phyloP scores from a whole-genome alignment of 2,329 filamentous ascomycete genomes.

The Eurotiales sp. region DNA sequence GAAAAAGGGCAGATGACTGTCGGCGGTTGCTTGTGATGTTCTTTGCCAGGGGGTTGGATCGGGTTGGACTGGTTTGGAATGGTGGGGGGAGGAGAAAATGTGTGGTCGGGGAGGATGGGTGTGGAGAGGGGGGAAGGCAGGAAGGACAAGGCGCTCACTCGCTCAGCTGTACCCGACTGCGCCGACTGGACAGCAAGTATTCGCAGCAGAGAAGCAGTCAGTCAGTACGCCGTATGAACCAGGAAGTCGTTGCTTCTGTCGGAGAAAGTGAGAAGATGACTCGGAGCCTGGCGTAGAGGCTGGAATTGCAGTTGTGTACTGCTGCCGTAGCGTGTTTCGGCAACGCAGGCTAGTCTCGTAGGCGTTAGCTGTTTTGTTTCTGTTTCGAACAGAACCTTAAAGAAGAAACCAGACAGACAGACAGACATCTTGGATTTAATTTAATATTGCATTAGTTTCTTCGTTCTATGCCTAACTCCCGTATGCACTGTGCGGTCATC shows the following conservation, averaged over 20 bases:
- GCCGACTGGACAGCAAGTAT: background rate
- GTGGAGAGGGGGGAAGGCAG: constrained; percentile 5
- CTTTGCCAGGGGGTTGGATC: no score
- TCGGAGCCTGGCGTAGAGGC: no score
- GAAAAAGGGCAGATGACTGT: constrained; percentile 1
- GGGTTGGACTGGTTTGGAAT: constrained; percentile 2
- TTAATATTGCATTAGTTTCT: no score
- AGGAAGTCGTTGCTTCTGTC: background rate
- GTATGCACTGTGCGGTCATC: no score
- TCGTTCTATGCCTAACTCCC: no score
- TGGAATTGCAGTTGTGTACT: constrained; percentile 5
- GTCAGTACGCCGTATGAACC: background rate
- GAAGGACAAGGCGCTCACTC: background rate
- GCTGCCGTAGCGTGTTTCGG: constrained; percentile 10
- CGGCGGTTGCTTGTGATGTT: background rate
- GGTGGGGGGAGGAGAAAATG: background rate
- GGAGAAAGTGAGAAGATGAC: background rate
- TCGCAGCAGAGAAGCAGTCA: background rate
- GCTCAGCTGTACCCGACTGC: no score
- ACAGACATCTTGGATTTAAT: no score
- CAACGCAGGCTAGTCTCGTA: background rate
- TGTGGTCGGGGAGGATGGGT: background rate
- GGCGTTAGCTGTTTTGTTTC: background rate
- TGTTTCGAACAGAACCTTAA: background rate
- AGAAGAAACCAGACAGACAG: no score